These are phyloP conservation scores for Lojkania enalia DNA, from an alignment of 2,329 filamentous ascomycete species.

Conservation along the genomic window DNA sequence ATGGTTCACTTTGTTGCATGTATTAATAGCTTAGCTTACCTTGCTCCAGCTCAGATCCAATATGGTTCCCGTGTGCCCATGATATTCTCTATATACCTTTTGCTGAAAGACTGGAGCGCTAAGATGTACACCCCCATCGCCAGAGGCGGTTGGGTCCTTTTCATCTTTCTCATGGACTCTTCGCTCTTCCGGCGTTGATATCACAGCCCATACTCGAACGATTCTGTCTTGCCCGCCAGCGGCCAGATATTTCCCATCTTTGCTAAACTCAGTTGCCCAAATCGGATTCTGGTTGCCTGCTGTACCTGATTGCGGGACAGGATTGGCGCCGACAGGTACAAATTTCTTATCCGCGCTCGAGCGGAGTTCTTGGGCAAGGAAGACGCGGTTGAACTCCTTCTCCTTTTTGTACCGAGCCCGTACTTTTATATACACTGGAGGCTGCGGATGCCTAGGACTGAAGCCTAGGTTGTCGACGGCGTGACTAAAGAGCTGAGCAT, in stretches of 20 bases:
- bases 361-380: slow-evolving; percentile 90
- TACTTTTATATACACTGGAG: slow-evolving; percentile 88
- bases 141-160: slow-evolving; percentile 49
- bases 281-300: slow-evolving; percentile 64
- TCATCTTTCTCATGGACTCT: slow-evolving; percentile 73
- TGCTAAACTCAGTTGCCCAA: slow-evolving; percentile 92
- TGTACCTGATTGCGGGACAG: slow-evolving; percentile 37
- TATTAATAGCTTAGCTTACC: slow-evolving; percentile 46
- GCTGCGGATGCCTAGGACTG: slow-evolving; percentile 84
- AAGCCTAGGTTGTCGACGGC: slow-evolving; percentile 72
- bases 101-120: slow-evolving; percentile 88
- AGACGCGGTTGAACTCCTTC: slow-evolving; percentile 82
- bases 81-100: slow-evolving; percentile 77
- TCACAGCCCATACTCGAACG: slow-evolving; percentile 85
- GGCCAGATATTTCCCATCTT: slow-evolving; percentile 86
- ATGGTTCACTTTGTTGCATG: neutral
- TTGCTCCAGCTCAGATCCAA: slow-evolving; percentile 97
- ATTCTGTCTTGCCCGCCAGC: slow-evolving; percentile 88
- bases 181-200: slow-evolving; percentile 80
- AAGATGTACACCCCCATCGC: slow-evolving; percentile 63
- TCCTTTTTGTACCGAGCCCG: slow-evolving; percentile 77
- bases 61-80: slow-evolving; percentile 82
- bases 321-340: slow-evolving; percentile 27
- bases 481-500: slow-evolving; percentile 80
- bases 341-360: slow-evolving; percentile 48